Base-by-base conservation (phyloP, 306 rosid species). In the Gleditsia sinensis region DNA sequence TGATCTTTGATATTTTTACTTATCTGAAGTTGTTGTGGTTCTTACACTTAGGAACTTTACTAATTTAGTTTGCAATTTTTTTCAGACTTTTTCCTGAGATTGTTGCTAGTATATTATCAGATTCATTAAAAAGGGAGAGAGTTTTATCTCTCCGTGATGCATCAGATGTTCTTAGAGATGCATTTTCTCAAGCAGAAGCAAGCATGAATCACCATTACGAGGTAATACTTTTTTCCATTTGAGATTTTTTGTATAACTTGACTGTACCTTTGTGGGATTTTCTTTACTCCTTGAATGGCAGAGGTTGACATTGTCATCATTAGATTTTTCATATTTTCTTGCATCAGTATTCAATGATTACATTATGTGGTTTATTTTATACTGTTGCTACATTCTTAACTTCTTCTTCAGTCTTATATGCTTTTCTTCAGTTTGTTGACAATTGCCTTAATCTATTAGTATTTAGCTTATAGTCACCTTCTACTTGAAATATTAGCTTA, bases 141-240 rank as follows among this genome's bases (percentile, higher is more conserved):
- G 92, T 92, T 74, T 76, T 92, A 40, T 86, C 92, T 21, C 85
- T 61, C 28, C 16, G 72, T 70, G 96, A 95, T 83, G 98, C 99
- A 83, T 92, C 99, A 5, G 92, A 90, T 83, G 84, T 95, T 83
- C 93, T 95, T 64, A 86, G 88, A 80, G 98, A 85, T 79, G 96
- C 96, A 61, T 89, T 92, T 90, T 87, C 81, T 81, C 91, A 84
- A 86, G 85, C 99, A 64, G 99, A 95, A 80, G 82, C 85, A 75
- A 54, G 80, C 83, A 65, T 90, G 89, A 81, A 87, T 86, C 88
- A 92, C 86, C 76, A 61, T 64, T 95, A 92, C 32, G 99, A 95
- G 99, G 99, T 95, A 81, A 78, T 45, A 9, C 60, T 32, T 55
- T 56, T 42, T 69, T 60, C 69, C 32, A 59, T 54, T 36, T 32